Base-by-base conservation (phyloP, 441 rosid species). In the Bocquillonia castaneifolia region DNA sequence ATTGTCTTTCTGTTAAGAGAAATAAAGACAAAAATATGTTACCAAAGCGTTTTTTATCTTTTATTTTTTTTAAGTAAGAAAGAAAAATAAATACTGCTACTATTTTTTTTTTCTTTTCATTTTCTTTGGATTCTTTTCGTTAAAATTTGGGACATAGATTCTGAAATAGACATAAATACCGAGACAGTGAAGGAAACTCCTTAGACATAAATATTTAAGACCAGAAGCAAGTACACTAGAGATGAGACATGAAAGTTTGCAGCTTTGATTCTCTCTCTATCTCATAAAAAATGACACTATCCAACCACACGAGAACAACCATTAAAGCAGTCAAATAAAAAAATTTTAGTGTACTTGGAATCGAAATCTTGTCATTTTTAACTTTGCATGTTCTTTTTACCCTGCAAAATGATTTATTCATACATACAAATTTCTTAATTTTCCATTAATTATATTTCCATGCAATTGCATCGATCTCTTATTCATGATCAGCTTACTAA, bases 241-340 rank as follows among this genome's bases (percentile, higher is more conserved):
- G 68, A 77, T 72, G 66, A 80, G 77, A 80, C 86, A 74, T 81
- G 77, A 70, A 62, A 71, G 78, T 75, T 75, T 81, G 82, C 80
- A 79, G 84, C 82, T 74, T 77, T 84, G 61, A 26, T 62, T 53
- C 61, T 54, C 60, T 69, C 40, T 64, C 69, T 68, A 65, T 64
- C 67, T 36, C 67, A 20, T 69, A 28, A 60, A 63, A 61, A 66
- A 67, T 63, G 59, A 70, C 73, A 54, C 37, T n/a, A 57, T 61
- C 71, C 80, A 78, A 76, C 79, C 80, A 77, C 80, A 68, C 77
- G 54, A 71, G 52, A 52, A 61, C 18, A 20, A 34, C 52, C 75
- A 60, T 73, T 61, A 75, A 67, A 65, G 31, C 51, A 54, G 63
- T 44, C 32, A 44, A 54, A 23, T 10, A 40, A 52, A 55, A 44